Evolutionary conservation across 768 basidiomycete species (phyloP).

Genomic region (Suillus alpinus): DNA sequence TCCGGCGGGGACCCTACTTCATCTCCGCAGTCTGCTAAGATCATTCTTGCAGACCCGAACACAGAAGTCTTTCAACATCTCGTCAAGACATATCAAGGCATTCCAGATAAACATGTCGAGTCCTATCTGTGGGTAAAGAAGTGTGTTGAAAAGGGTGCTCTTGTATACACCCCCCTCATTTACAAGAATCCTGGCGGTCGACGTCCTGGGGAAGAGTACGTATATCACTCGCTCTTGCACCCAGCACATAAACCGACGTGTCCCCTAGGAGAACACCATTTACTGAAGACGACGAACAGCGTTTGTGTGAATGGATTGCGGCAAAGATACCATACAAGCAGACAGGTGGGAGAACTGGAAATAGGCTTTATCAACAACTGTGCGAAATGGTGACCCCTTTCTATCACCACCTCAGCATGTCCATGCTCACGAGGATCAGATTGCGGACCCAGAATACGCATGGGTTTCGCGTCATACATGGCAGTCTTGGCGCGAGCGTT

Average conservation of each 20-base stretch:
- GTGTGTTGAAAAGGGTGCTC: slow-evolving; percentile 65
- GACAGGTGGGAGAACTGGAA: slow-evolving; percentile 78
- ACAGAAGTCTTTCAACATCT: slow-evolving; percentile 75
- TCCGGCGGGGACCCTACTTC: slow-evolving; percentile 78
- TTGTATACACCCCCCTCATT: slow-evolving; percentile 70
- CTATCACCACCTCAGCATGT: neutral
- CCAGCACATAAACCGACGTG: neutral
- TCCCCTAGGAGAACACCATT: slow-evolving; percentile 68
- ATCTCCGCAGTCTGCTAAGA: slow-evolving; percentile 65
- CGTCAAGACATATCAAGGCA: slow-evolving; percentile 67
- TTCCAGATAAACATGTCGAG: slow-evolving; percentile 73
- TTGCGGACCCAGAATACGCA: slow-evolving; percentile 63
- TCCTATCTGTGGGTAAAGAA: slow-evolving; percentile 84
- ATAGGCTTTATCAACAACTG: slow-evolving; percentile 79
- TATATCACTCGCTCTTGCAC: slow-evolving; percentile 8
- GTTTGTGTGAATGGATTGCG: slow-evolving; percentile 77
- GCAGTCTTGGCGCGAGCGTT: slow-evolving; percentile 88
- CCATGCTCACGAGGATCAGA: slow-evolving; percentile 34
- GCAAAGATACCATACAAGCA: slow-evolving; percentile 81
- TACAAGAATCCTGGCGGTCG: slow-evolving; percentile 85
- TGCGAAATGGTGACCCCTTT: slow-evolving; percentile 56
- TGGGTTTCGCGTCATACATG: slow-evolving; percentile 86
- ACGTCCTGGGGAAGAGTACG: slow-evolving; percentile 78
- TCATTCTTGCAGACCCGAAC: slow-evolving; percentile 78
- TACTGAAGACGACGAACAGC: slow-evolving; percentile 71